Evolutionary conservation across 2,329 filamentous ascomycete species (phyloP), one percentile per base, ranked within the genome.

Genomic region (Cladosporium sp.): DNA sequence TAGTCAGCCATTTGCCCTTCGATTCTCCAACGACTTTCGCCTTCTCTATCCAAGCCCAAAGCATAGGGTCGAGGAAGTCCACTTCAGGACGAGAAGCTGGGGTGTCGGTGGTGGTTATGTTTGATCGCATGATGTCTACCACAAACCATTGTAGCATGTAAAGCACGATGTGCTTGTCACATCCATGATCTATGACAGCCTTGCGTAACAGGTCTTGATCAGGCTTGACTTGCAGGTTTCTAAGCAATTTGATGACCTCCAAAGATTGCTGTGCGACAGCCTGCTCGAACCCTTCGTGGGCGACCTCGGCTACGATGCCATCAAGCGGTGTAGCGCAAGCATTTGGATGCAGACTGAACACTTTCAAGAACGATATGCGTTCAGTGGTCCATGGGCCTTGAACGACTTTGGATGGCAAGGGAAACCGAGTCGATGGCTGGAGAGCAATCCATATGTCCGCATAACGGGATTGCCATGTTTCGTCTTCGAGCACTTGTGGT

Each of bases 1-100:
- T 63, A 9, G 65, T 63, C 12, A 73, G 62, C 71, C 70, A 73
- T 39, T 60, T 50, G 2, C 70, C 70, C 34, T 67, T 67, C 5
- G 49, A 42, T 54, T 69, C 61, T 5, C 65, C 67, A 1, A 50
- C 45, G 17, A 58, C 55, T 15, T 64, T 63, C 51, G 66, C 65
- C 19, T 66, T 62, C 9, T 70, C 70, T 3, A 69, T 68, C 72
- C 71, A 73, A 15, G 63, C 51, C 72, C 71, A 74, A n/a, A 74
- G 40, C 19, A 61, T 55, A 25, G 69, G 64, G 59, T 73, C 70
- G 14, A 72, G 65, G 30, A 68, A 61, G 43, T 72, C 69, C n/a
- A 73, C 36, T 5, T 51, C 47, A 7, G 49, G 45, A 19, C 43
- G 47, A 14, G 39, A 36, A 22, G 12, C 40, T 30, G 22, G 20